These are phyloP conservation scores for Candida pseudoviswanathii DNA, from an alignment of 1,139 yeast genomes.

Conservation along the genomic window DNA sequence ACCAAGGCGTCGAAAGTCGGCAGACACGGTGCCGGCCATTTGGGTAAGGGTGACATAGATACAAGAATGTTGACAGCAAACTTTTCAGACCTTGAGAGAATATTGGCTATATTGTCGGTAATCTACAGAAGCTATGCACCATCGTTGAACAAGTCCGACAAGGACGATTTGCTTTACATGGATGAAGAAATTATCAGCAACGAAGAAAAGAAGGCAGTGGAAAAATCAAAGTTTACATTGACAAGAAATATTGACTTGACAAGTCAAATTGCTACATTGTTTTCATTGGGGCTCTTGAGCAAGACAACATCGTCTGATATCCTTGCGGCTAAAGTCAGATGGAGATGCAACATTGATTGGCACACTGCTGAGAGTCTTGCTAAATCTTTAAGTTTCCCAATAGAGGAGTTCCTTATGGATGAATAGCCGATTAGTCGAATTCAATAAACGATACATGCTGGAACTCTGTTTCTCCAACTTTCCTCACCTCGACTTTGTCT, in stretches of 20 bases:
- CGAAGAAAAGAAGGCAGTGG: constrained; percentile 38
- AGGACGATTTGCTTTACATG: constrained; percentile 26
- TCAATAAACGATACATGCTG: constrained; percentile 24
- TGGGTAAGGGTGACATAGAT: constrained; percentile 51
- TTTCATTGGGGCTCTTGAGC: constrained; percentile 53
- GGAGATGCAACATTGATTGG: constrained; percentile 67
- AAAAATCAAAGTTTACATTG: constrained; percentile 34
- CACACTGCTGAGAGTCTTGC: constrained; percentile 52
- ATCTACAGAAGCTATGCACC: constrained; percentile 48
- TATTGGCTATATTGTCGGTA: constrained; percentile 66
- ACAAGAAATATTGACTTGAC: constrained; percentile 51
- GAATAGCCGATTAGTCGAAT: constrained; percentile 24
- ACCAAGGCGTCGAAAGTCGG: constrained; percentile 20
- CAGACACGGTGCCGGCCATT: constrained; percentile 31
- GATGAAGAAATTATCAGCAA: constrained; percentile 26
- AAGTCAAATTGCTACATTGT: constrained; percentile 62
- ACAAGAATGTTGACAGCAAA: constrained; percentile 60
- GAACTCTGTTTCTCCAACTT: constrained; percentile 33
- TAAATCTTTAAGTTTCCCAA: constrained; percentile 53
- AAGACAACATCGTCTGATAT: constrained; percentile 57
- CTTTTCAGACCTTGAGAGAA: constrained; percentile 66
- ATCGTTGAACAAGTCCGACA: constrained; percentile 29
- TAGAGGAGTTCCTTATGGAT: constrained; percentile 47
- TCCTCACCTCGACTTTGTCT: constrained; percentile 47
- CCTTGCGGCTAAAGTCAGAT: constrained; percentile 60